phyloP scores from a whole-genome alignment of 2,329 filamentous ascomycete species.

The Colletotrichum echinochloae region DNA sequence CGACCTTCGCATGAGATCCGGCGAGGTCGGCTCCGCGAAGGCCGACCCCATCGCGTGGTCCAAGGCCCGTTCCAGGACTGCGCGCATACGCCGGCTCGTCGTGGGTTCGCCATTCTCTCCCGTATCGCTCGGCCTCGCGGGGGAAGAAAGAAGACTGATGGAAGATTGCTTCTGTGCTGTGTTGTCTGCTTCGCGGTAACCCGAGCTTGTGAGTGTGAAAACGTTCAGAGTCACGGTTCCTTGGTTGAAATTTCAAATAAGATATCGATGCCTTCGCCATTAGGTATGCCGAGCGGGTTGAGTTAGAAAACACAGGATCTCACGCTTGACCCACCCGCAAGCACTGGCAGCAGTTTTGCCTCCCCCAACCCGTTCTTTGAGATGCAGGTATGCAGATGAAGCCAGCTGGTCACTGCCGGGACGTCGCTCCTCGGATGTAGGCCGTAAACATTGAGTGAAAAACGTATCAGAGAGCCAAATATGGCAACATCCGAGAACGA shows the following conservation, averaged over 20 bases:
- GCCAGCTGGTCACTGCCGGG: background rate
- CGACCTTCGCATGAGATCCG: background rate
- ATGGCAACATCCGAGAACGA: background rate
- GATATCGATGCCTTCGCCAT: background rate
- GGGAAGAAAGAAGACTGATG: background rate
- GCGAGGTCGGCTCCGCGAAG: background rate
- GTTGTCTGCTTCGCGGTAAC: conserved; percentile 20
- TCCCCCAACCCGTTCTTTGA: background rate
- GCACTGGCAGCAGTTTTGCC: background rate
- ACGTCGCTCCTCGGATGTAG: background rate
- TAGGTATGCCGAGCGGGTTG: no score
- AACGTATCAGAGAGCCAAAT: background rate
- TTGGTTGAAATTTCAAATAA: background rate
- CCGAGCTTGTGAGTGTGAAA: conserved; percentile 1
- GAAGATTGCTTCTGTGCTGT: conserved; percentile 28
- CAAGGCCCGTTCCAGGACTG: background rate
- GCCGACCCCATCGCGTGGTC: background rate
- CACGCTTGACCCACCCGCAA: background rate
- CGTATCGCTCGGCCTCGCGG: accelerated
- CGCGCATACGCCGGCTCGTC: background rate
- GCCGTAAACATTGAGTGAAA: background rate
- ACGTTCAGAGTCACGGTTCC: conserved; percentile 28
- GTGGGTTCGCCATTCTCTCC: background rate
- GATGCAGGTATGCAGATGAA: background rate
- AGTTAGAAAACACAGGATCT: no score